Evolutionary conservation across 2,329 filamentous ascomycete species (phyloP).

Genomic region (Alternaria viburni): DNA sequence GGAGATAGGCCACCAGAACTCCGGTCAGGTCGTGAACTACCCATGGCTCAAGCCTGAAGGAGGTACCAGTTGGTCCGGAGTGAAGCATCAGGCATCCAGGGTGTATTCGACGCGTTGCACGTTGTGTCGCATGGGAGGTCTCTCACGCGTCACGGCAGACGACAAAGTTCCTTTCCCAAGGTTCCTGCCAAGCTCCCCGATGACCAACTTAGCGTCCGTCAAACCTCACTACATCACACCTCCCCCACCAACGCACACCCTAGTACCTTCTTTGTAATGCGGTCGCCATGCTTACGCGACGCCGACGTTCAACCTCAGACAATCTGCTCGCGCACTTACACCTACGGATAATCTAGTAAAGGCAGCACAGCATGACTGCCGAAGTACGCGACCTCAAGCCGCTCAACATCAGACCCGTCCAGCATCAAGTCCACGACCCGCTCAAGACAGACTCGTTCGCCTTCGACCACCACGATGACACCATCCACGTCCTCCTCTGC

Average conservation of each 20-base stretch:
- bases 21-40: too few species aligned
- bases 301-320: slow-evolving; percentile 1
- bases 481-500: slow-evolving; percentile 67
- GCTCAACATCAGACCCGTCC: slow-evolving; percentile 35
- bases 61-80: not conserved
- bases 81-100: not conserved
- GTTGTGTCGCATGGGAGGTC: not conserved
- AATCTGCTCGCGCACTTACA: slow-evolving; percentile 13
- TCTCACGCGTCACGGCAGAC: not conserved
- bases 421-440: slow-evolving; percentile 28
- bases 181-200: not conserved
- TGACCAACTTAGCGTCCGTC: slow-evolving; percentile 9
- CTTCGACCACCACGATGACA: slow-evolving; percentile 39
- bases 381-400: slow-evolving; percentile 35
- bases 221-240: slow-evolving; percentile 13
- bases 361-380: slow-evolving; percentile 27
- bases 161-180: not conserved
- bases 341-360: not conserved
- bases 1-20: not conserved
- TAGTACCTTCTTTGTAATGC: slow-evolving; percentile 14
- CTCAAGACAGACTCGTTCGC: slow-evolving; percentile 23
- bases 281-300: slow-evolving; percentile 1
- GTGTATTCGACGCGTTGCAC: not conserved
- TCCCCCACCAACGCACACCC: not conserved
- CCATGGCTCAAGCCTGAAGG: not conserved